These are phyloP conservation scores for Penicillium sp. DNA, from an alignment of 2,329 filamentous ascomycete genomes.

Conservation along the genomic window DNA sequence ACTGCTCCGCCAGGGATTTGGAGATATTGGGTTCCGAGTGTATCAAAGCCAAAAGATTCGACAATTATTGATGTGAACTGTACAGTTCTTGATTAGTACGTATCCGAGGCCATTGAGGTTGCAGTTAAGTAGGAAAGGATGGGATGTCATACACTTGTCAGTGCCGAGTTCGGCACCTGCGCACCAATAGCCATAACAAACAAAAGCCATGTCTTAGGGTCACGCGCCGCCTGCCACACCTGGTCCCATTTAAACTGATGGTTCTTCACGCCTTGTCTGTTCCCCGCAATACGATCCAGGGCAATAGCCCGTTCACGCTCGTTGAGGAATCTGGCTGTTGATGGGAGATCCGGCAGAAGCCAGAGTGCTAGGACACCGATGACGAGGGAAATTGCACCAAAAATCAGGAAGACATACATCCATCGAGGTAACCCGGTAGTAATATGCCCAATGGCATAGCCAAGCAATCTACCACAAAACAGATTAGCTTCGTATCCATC, in stretches of 20 bases:
- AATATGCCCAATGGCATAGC: slow-evolving; percentile 63
- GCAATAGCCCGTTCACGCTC: slow-evolving; percentile 56
- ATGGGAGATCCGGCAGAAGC: slow-evolving; percentile 47
- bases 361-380: slow-evolving; percentile 40
- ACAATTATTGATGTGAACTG: slow-evolving; percentile 52
- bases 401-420: slow-evolving; percentile 63
- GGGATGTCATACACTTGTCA: slow-evolving; percentile 46
- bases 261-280: slow-evolving; percentile 58
- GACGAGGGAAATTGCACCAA: slow-evolving; percentile 40
- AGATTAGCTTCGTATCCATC: background rate
- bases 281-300: slow-evolving; percentile 53
- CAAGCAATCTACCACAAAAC: slow-evolving; percentile 42
- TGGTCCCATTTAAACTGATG: slow-evolving; percentile 50
- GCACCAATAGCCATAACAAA: slow-evolving; percentile 56
- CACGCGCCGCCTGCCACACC: slow-evolving; percentile 49
- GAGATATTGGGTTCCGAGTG: slow-evolving; percentile 57
- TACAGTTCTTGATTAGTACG: background rate
- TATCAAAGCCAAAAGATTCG: slow-evolving; percentile 50
- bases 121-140: too few relatives aligned
- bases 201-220: slow-evolving; percentile 62
- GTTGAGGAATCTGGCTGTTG: slow-evolving; percentile 46
- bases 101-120: too few relatives aligned
- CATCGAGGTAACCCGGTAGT: slow-evolving; percentile 51
- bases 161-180: slow-evolving; percentile 58
- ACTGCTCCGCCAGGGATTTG: slow-evolving; percentile 62